Evolutionary conservation across 2,329 filamentous ascomycete genomes (phyloP).

Genomic region (Hypoxylon sp.): DNA sequence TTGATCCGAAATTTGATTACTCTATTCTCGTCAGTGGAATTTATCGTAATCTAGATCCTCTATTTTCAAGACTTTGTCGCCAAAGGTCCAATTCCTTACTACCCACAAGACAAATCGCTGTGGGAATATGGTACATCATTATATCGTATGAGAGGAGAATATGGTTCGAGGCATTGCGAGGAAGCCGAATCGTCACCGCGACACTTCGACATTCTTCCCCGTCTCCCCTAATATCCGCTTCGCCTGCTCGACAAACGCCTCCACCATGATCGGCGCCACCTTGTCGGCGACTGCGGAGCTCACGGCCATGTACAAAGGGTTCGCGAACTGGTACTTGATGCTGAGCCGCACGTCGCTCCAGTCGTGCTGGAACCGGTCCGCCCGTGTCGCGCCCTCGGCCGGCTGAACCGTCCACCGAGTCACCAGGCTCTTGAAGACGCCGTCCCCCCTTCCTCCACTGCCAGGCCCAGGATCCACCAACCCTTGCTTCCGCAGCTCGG

Average conservation of each 20-base stretch:
- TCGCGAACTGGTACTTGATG: conserved; percentile 88
- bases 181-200: conserved; percentile 21
- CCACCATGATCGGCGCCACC: conserved; percentile 89
- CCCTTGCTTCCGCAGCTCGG: conserved; percentile 53
- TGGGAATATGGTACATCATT: conserved; percentile 19
- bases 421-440: conserved; percentile 76
- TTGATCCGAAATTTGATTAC: conserved; percentile 26
- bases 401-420: conserved; percentile 78
- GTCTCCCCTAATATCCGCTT: conserved; percentile 65
- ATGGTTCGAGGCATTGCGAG: background rate
- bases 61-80: conserved; percentile 10
- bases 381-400: conserved; percentile 57
- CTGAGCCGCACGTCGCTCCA: conserved; percentile 81
- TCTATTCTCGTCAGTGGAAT: conserved; percentile 2
- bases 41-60: conserved; percentile 12
- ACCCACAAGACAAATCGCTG: no score
- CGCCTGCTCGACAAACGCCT: conserved; percentile 90
- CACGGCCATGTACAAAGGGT: conserved; percentile 87
- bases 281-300: conserved; percentile 86
- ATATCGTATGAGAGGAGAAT: conserved; percentile 6
- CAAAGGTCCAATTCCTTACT: background rate
- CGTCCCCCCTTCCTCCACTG: conserved; percentile 56
- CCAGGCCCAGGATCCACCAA: conserved; percentile 22
- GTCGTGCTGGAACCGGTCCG: conserved; percentile 51
- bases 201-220: conserved; percentile 18